phyloP scores from a whole-genome alignment of 805 yeast genomes.

The Candida ipomoeae region DNA sequence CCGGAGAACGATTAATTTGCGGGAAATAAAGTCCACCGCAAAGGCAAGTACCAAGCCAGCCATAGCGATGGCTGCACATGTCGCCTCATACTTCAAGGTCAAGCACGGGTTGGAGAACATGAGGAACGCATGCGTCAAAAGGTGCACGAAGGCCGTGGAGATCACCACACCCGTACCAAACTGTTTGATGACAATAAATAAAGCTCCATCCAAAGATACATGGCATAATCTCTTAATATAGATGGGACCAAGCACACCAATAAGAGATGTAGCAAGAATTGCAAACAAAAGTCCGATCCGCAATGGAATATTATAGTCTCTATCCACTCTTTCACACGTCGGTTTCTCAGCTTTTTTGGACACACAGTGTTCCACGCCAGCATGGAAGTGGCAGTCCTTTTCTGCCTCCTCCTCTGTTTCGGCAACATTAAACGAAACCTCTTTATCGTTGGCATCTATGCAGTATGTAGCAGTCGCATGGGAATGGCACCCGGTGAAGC shows the following conservation, averaged over 20 bases:
- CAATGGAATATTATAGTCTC: constrained; percentile 19
- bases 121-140: constrained; percentile 25
- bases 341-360: constrained; percentile 8
- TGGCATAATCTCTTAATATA: neutral
- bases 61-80: constrained; percentile 26
- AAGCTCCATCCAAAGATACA: constrained; percentile 1
- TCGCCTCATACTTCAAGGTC: constrained; percentile 22
- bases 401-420: neutral
- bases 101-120: constrained; percentile 28
- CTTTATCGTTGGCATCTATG: neutral
- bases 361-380: constrained; percentile 31
- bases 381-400: constrained; percentile 28
- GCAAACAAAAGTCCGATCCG: constrained; percentile 24
- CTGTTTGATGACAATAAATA: constrained; percentile 1
- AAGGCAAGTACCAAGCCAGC: constrained; percentile 27
- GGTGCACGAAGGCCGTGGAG: constrained; percentile 32
- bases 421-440: constrained; percentile 3
- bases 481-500: constrained; percentile 5
- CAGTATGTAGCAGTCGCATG: constrained; percentile 7
- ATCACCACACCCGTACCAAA: constrained; percentile 32
- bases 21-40: constrained; percentile 19
- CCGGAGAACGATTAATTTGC: neutral
- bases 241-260: constrained; percentile 5
- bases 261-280: constrained; percentile 1
- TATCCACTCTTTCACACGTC: constrained; percentile 22